A percentile compares a stretch with the other conserved stretches of the same genome.
These are phyloP conservation scores for Sphagnurus paluster DNA, from an alignment of 1,284 basidiomycete genomes.

Conservation along the genomic window DNA sequence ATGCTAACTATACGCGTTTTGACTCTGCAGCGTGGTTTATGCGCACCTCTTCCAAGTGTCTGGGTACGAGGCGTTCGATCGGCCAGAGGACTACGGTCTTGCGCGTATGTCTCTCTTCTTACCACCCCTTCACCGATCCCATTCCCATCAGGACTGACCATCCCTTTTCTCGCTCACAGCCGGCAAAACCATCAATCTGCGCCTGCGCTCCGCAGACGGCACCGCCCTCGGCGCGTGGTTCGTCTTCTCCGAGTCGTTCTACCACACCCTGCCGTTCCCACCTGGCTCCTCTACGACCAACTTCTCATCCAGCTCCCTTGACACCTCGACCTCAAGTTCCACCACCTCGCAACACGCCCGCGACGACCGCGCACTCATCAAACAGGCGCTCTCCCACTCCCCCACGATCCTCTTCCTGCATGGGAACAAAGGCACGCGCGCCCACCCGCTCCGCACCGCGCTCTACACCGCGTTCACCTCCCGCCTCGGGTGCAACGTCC, in stretches of 20 bases:
- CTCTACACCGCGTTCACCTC: slow-evolving; percentile 62
- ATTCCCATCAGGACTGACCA: background rate
- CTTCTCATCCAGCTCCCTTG: no score
- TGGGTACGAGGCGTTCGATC: slow-evolving; percentile 57
- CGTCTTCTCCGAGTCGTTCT: slow-evolving; percentile 70
- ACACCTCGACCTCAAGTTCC: no score
- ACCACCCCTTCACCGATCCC: background rate
- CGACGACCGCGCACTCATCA: slow-evolving; percentile 27
- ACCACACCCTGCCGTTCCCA: slow-evolving; percentile 44
- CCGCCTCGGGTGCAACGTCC: slow-evolving; percentile 71
- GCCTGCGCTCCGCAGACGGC: slow-evolving; percentile 73
- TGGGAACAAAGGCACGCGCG: slow-evolving; percentile 84
- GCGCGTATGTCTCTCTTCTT: slow-evolving; percentile 60
- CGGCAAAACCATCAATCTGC: slow-evolving; percentile 75
- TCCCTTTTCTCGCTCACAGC: slow-evolving; percentile 45
- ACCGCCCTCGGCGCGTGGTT: slow-evolving; percentile 88
- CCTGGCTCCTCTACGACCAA: slow-evolving; percentile 27
- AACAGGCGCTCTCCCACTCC: slow-evolving; percentile 48
- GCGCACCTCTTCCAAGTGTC: slow-evolving; percentile 68
- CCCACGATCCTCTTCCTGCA: slow-evolving; percentile 88
- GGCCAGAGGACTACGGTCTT: slow-evolving; percentile 76
- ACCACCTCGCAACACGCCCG: slow-evolving; percentile 17
- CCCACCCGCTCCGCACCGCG: slow-evolving; percentile 58
- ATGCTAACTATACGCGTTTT: background rate
- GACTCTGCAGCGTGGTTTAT: slow-evolving; percentile 42